A percentile compares a stretch with the other conserved stretches of the same genome.
Conservation (phyloP, 345 rosid species). For the Gossypium bickii region DNA sequence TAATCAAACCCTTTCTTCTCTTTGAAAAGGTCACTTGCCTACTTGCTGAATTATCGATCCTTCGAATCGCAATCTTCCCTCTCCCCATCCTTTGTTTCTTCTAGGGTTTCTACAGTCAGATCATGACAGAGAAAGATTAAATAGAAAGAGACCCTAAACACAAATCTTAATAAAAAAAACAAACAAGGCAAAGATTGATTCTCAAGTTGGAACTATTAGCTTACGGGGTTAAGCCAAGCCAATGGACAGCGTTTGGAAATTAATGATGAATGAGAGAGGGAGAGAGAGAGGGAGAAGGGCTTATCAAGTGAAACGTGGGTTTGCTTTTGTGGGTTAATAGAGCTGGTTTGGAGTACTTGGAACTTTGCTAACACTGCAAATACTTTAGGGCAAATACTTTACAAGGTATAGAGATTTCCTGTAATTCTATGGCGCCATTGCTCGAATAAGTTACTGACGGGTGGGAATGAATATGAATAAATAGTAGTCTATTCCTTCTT, state of each 20-base stretch:
- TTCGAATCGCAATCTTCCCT: conserved; percentile 42
- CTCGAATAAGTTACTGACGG: not conserved
- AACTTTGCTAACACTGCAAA: not conserved
- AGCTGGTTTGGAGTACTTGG: not conserved
- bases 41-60: conserved; percentile 43
- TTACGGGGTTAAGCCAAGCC: conserved; percentile 23
- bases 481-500: not conserved
- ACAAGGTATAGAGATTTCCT: not conserved
- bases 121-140: not conserved
- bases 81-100: conserved; percentile 34
- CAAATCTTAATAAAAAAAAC: not conserved
- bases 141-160: not conserved
- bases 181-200: not conserved
- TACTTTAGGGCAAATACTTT: not conserved
- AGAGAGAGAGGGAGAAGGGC: not conserved
- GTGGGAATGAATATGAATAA: not conserved
- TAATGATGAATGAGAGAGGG: not conserved
- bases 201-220: not conserved
- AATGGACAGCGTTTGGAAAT: not conserved
- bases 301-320: conserved; percentile 11
- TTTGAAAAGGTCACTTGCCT: conserved; percentile 52
- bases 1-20: conserved; percentile 44
- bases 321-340: not conserved
- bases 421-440: not conserved
- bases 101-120: conserved; percentile 32